Evolutionary conservation across 1,284 basidiomycete genomes (phyloP), one percentile per base, ranked within the genome.

Genomic region (Boletus sp.): DNA sequence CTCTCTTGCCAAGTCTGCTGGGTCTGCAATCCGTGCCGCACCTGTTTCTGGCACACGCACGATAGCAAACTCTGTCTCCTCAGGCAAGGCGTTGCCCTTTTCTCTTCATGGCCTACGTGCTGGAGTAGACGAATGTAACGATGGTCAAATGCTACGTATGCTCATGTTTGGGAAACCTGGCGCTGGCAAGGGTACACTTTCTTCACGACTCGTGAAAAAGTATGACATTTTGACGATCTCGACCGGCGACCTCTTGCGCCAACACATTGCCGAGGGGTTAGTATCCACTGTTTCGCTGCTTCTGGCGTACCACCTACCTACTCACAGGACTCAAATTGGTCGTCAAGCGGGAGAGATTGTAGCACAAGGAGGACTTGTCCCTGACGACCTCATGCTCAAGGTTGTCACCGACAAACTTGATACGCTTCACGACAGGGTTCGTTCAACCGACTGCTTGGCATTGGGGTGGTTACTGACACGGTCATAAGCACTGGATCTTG

Each of bases 111-210:
- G 62, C 46, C 50, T 67, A 2, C 70, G 73, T 30, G 53, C 66
- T 23, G 66, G 66, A 29, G 59, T 60, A 53, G 48, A 65, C 8
- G 68, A 70, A 13, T 65, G 64, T 14, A 58, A 67, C 43, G 64
- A 68, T 64, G 58, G 64, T 35, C 72, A 71, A 49, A 62, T 75
- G 39, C 69, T 88, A 40, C 78, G 88, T 32, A 86, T 90, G 82
- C 71, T 90, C 50, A 82, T 90, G 77, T 89, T 90, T 61, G 87
- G 88, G 10, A 90, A 90, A 66, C 87, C 87, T 4, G 87, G 84
- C 25, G 78, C 84, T 34, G 85, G 87, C 41, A 89, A 88, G 69
- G 90, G 90, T 26, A 93, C 90, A 0, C 74, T 92, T 35, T 78
- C 85, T 5, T 74, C 76, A 9, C 74, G 84, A 35, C 74, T 93